Base-by-base conservation (phyloP, 2,329 filamentous ascomycete species). In the Mollisia scopiformis region DNA sequence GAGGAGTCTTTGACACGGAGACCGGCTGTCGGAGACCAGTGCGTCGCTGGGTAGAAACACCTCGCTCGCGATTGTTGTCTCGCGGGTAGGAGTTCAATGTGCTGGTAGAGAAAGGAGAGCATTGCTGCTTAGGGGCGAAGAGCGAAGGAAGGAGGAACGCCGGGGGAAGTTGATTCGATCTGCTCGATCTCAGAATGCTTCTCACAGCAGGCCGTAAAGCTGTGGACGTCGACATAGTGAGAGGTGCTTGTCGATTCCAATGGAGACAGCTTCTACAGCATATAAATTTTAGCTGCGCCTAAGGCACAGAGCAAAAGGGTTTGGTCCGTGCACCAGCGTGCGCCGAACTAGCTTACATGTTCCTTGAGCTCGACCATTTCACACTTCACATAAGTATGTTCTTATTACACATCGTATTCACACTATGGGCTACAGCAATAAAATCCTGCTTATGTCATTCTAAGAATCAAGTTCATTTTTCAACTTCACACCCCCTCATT, bases 51-150 rank as follows among this genome's bases (percentile, higher is more conserved):
- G 88, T 89, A 58, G 92, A 97, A 55, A 97, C 86, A 47, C 93
- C 94, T 63, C 95, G 90, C 63, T 86, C 79, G 66, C 84, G 88
- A 80, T 92, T 97, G 78, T 86, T 86, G 79, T 97, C 93, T 72
- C 87, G 86, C 30, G 74, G 73, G 52, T 66, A 72, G 37, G 62
- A 52, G 35, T 57, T 54, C 39, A 62, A 62, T 21, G 69, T 50
- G 23, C 71, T 71, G 54, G 66, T 73, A 23, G 73, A 74, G 65
- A 76, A 75, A 52, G 68, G 50, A 55, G 69, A 66, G 57, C 57
- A 66, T 66, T 73, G 72, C 21, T 70, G 66, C 21, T 39, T 56
- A 37, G 63, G 59, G 52, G 59, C 39, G 14, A 66, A 55, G 41
- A 71, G 58, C 37, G 69, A 69, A 1, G 74, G 72, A 10, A 74